Evolutionary conservation across 257 asterid genomes (phyloP), one percentile per base, ranked within the genome.

Genomic region (Solanum lycopersicoides): DNA sequence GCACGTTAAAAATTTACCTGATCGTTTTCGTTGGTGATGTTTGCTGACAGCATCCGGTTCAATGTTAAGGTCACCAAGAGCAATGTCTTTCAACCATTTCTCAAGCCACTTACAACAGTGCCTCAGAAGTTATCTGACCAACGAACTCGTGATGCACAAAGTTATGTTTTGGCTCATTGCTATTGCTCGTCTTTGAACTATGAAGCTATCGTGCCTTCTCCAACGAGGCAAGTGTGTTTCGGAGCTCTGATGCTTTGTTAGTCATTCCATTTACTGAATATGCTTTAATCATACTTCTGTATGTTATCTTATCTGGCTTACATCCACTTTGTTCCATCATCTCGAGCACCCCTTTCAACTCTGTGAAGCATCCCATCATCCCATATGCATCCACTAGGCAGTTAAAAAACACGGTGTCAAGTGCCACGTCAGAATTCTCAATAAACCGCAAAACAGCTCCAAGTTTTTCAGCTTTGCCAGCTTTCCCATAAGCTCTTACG

Each of bases 341-440:
- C 83, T 92, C 95, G 13, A 93, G 88, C 92, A 93, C 98, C 13
- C 92, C 95, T 88, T 93, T 96, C 97, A 95, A 94, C 94, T 94
- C 96, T 1, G 91, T 82, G 56, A 92, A 93, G 95, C 98, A 94
- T 30, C 95, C 98, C 99, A 96, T 93, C 94, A 93, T 89, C 71
- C 98, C 99, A 85, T 95, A 96, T 1, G 98, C 98, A 39, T 94
- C 98, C 25, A 93, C 95, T 47, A 96, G 90, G 91, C 98, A 95
- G 91, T 96, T 96, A 75, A 95, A 96, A 84, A 96, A 96, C 89
- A 94, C 94, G 0, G 91, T 91, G 53, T 96, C 99, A 0, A 96
- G 98, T 69, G 90, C 93, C 50, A 95, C 93, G 66, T 96, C 98
- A 7, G 98, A 93, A 83, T 94, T 96, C 83, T 95, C 95, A 14